Evolutionary conservation across 768 basidiomycete species (phyloP), one percentile per base, ranked within the genome.

Genomic region (Lentinus tigrinus): DNA sequence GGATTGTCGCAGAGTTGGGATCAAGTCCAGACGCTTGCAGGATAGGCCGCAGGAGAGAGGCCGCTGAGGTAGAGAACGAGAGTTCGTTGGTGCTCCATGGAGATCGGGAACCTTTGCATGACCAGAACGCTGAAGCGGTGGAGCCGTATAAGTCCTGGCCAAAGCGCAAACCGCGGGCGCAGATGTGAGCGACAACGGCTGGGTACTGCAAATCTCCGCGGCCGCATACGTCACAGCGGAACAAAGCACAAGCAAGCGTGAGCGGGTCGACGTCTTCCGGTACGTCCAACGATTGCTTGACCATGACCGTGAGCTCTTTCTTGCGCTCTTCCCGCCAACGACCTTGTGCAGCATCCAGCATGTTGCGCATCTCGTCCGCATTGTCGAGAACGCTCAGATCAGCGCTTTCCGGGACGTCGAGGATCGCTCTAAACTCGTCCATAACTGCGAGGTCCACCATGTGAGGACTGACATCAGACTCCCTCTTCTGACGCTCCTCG

Each of bases 251-350:
- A 26, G 56, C 56, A 14, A 57, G 56, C 13, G 40, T 27, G 3
- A 57, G 14, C 6, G 38, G 26, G 28, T 52, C 50, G n/a, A 52
- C 40, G 21, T 27, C 50, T 8, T 28, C 49, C 26, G 48, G 40
- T 11, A 27, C 23, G 5, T 34, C 28, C 17, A 52, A 27, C 3
- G 34, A 8, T 6, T 31, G 31, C 11, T 11, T 31, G 31, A 13
- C 23, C 43, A 46, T 24, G 13, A 23, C 21, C 13, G n/a, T 28
- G 7, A 47, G 27, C 36, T 59, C 44, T 1, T 1, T 24, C 47
- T 46, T 40, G 11, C 38, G 19, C 3, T 60, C 47, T 26, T 27
- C 27, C 14, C 44, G 44, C 58, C 58, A 60, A 11, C 39, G 48
- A 16, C 19, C 38, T 2, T 34, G 19, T 19, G 55, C 21, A 14